A percentile compares a stretch with the other conserved stretches of the same genome.
Evolutionary conservation across 345 rosid genomes (phyloP).

Genomic region (Boechera retrofracta): DNA sequence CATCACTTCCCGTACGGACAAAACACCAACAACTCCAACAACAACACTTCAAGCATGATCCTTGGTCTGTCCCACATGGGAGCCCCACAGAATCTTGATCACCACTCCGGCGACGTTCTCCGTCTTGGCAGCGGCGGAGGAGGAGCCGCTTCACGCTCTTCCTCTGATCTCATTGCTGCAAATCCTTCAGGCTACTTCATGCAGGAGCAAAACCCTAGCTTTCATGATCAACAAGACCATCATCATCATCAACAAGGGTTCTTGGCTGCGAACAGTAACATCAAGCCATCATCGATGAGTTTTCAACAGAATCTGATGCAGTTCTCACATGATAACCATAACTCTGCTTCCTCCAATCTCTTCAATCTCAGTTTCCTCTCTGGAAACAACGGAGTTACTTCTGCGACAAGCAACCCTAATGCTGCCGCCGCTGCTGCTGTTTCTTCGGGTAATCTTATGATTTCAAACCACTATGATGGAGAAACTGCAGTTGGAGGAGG

Average conservation of each 20-base stretch:
- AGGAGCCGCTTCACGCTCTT: conserved; percentile 45
- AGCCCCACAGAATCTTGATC: conserved; percentile 49
- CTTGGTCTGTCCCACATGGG: conserved; percentile 68
- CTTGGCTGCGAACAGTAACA: conserved; percentile 41
- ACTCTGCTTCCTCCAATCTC: conserved; percentile 45
- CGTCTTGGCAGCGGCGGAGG: conserved; percentile 56
- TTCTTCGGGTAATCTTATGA: conserved; percentile 47
- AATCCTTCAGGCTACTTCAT: conserved; percentile 59
- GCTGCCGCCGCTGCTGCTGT: conserved; percentile 44
- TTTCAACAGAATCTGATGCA: conserved; percentile 61
- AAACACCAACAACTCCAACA: conserved; percentile 50
- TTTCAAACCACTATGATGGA: conserved; percentile 51
- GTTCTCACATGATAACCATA: conserved; percentile 50
- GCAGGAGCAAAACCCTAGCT: conserved; percentile 60
- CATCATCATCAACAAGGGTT: conserved; percentile 52
- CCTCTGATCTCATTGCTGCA: conserved; percentile 58
- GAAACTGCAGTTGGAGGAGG: conserved; percentile 47
- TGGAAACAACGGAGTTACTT: conserved; percentile 45
- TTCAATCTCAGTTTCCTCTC: conserved; percentile 66
- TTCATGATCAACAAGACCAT: conserved; percentile 53
- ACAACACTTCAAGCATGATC: conserved; percentile 53
- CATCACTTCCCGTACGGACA: conserved; percentile 63
- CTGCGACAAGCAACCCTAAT: conserved; percentile 45
- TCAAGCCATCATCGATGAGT: conserved; percentile 40
- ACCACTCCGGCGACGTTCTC: conserved; percentile 53